Evolutionary conservation across 2,329 filamentous ascomycete genomes (phyloP).

Genomic region (Hyphodiscus sp.): DNA sequence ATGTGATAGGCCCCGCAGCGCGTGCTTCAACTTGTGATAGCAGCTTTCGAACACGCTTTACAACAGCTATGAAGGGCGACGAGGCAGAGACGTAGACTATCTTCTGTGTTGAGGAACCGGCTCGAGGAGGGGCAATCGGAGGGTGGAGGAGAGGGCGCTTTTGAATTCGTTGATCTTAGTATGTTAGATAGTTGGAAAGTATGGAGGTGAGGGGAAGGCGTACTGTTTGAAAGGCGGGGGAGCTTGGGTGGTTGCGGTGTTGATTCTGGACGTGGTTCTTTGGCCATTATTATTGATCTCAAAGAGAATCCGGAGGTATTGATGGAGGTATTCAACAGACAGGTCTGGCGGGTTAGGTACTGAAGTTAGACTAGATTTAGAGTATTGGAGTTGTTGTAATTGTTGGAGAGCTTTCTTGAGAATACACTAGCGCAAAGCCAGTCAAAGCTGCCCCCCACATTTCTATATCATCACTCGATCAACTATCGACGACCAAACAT

Average conservation of each 20-base stretch:
- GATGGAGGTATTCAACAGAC: neutral
- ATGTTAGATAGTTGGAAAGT: neutral
- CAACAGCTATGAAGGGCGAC: slow-evolving; percentile 26
- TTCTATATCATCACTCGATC: neutral
- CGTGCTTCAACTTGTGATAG: slow-evolving; percentile 24
- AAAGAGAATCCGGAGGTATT: neutral
- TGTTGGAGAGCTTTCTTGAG: neutral
- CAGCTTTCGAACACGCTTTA: slow-evolving; percentile 27
- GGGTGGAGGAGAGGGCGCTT: slow-evolving; percentile 31
- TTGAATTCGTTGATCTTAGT: slow-evolving; percentile 25
- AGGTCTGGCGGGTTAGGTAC: neutral
- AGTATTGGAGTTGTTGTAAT: neutral
- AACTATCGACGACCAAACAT: slow-evolving; percentile 8
- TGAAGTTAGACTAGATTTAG: neutral
- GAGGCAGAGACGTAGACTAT: slow-evolving; percentile 26
- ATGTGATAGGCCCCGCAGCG: slow-evolving; percentile 14
- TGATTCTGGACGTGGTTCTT: slow-evolving; percentile 1
- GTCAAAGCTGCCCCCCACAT: slow-evolving; percentile 1
- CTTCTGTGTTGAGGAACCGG: slow-evolving; percentile 21
- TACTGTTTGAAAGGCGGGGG: slow-evolving; percentile 18
- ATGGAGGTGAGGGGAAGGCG: neutral
- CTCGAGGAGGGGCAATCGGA: slow-evolving; percentile 18
- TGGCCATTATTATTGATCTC: slow-evolving; percentile 6
- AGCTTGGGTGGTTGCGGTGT: slow-evolving; percentile 15
- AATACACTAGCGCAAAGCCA: neutral